Conservation (phyloP, 495 filamentous ascomycete species). For the Terfezia boudieri region DNA sequence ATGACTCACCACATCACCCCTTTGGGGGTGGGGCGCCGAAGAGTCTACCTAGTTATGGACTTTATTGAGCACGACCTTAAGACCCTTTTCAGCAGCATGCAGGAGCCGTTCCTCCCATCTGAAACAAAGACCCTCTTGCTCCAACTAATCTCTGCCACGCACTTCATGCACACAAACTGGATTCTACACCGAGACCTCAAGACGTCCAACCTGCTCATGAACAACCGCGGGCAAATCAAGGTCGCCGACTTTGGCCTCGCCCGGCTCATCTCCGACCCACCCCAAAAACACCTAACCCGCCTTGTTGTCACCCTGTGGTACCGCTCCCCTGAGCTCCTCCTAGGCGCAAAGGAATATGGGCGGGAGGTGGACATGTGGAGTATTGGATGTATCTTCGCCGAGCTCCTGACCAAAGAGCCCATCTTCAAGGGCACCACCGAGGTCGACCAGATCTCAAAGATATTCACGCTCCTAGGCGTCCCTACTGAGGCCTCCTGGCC, state of each 20-base stretch:
- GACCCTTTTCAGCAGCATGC: constrained; percentile 78
- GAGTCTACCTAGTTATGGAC: constrained; percentile 90
- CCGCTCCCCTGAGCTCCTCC: constrained; percentile 69
- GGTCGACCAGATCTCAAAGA: constrained; percentile 60
- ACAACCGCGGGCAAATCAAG: constrained; percentile 87
- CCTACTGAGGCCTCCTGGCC: constrained; percentile 78
- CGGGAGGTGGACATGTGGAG: constrained; percentile 81
- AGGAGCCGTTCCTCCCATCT: constrained; percentile 77
- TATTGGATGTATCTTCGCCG: constrained; percentile 87
- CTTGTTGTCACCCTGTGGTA: constrained; percentile 98
- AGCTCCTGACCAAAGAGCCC: constrained; percentile 64
- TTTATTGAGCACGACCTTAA: constrained; percentile 97
- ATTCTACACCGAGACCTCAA: constrained; percentile 95
- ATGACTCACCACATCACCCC: not conserved
- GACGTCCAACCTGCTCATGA: constrained; percentile 84
- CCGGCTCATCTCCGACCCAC: constrained; percentile 56
- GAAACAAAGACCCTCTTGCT: constrained; percentile 78
- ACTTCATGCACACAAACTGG: constrained; percentile 73
- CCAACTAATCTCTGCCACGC: constrained; percentile 61
- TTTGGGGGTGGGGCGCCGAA: constrained; percentile 13
- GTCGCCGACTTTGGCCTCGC: constrained; percentile 98
- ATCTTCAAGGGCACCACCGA: constrained; percentile 84
- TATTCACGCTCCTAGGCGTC: constrained; percentile 79
- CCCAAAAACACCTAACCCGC: constrained; percentile 54
- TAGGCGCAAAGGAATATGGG: constrained; percentile 60